These are phyloP conservation scores for Pseudogymnoascus sp. DNA, from an alignment of 2,329 filamentous ascomycete species.

Conservation along the genomic window DNA sequence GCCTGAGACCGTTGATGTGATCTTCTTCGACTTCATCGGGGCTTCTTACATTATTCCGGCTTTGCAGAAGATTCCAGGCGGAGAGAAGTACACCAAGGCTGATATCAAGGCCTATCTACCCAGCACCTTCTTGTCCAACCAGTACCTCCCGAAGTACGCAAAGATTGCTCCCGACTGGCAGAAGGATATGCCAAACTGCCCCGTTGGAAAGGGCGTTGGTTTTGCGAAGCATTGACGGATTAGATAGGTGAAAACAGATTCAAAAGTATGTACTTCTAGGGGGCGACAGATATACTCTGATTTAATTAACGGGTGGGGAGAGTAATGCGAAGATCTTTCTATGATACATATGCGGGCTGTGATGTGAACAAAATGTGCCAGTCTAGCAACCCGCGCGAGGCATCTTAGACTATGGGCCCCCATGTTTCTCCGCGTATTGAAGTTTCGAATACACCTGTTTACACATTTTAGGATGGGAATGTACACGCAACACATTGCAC, in stretches of 20 bases:
- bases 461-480: background rate
- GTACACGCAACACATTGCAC: background rate
- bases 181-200: constrained; percentile 22
- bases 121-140: constrained; percentile 24
- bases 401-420: background rate
- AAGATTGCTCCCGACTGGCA: constrained; percentile 20
- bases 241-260: background rate
- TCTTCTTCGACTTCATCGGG: constrained; percentile 81
- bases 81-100: constrained; percentile 23
- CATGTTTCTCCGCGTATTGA: background rate
- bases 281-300: background rate
- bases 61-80: constrained; percentile 39
- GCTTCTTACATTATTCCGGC: constrained; percentile 59
- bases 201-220: constrained; percentile 22
- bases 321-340: background rate
- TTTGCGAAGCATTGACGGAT: constrained; percentile 6
- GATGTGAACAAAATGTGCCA: background rate
- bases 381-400: background rate
- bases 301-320: background rate
- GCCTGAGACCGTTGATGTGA: constrained; percentile 67
- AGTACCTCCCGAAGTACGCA: constrained; percentile 28
- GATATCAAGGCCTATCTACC: constrained; percentile 27
- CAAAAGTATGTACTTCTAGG: background rate
- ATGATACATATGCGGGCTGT: background rate
- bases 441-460: background rate